These are phyloP conservation scores for Phialophora tarda DNA, from an alignment of 2,329 filamentous ascomycete genomes.

Conservation along the genomic window DNA sequence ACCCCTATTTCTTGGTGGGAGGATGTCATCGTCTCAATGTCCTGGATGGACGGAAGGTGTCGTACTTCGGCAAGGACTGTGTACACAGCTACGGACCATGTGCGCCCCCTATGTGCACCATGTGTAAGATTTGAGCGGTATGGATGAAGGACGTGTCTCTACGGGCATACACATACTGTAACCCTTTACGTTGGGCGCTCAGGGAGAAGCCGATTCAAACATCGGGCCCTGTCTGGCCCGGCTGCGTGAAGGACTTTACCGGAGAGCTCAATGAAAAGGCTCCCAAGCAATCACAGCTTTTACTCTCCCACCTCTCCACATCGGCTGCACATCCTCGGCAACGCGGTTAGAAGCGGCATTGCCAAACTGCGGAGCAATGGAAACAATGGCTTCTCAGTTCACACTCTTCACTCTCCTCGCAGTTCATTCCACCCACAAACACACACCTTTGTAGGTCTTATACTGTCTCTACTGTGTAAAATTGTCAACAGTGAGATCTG, in stretches of 20 bases:
- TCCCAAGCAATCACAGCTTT: not conserved
- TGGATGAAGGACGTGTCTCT: not conserved
- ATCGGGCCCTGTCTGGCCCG: not conserved
- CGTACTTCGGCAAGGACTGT: not conserved
- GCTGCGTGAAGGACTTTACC: not conserved
- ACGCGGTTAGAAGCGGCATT: constrained; percentile 40
- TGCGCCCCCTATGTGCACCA: not conserved
- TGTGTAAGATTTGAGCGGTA: not conserved
- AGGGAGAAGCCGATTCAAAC: not conserved
- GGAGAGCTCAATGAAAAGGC: not conserved
- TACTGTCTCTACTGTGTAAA: not conserved
- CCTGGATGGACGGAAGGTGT: not conserved
- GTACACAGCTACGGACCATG: not conserved
- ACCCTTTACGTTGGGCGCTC: not conserved
- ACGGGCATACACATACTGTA: not conserved
- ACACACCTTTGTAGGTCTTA: not conserved
- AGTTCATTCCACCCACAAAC: not conserved
- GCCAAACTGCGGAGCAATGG: constrained; percentile 27
- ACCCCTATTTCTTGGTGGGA: not conserved
- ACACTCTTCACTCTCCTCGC: not conserved
- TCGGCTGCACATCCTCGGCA: constrained; percentile 43
- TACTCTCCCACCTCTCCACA: not conserved
- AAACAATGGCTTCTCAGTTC: not conserved
- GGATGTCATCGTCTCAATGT: not conserved
- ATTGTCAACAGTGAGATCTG: not conserved